These are phyloP conservation scores for Xylariaceae sp. DNA, from an alignment of 2,329 filamentous ascomycete genomes.

Conservation along the genomic window DNA sequence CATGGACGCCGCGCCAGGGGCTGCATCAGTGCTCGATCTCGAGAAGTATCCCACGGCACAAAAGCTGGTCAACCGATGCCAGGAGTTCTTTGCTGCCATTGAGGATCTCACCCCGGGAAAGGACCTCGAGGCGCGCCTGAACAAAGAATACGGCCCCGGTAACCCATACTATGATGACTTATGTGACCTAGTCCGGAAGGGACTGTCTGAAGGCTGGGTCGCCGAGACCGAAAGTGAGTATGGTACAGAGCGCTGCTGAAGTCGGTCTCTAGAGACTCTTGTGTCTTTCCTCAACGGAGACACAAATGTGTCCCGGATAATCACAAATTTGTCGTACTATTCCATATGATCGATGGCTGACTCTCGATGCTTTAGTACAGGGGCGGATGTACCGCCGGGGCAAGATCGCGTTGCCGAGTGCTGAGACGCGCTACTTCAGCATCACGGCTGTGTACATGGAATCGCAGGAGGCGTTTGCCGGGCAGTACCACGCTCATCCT, in stretches of 20 bases:
- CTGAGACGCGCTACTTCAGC: conserved; percentile 45
- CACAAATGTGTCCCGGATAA: no score
- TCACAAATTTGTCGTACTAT: no score
- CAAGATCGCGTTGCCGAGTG: conserved; percentile 41
- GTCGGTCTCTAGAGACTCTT: no score
- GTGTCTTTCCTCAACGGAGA: no score
- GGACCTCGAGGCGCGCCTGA: conserved; percentile 38
- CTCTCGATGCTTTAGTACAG: no score
- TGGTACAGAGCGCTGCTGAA: no score
- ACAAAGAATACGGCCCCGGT: conserved; percentile 38
- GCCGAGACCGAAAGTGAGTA: conserved; percentile 37
- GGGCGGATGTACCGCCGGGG: conserved; percentile 43
- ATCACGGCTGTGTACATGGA: conserved; percentile 57
- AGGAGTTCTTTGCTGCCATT: conserved; percentile 27
- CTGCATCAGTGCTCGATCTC: conserved; percentile 18
- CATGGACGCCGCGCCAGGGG: conserved; percentile 14
- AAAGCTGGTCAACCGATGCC: conserved; percentile 23
- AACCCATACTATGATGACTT: conserved; percentile 39
- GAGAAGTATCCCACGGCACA: conserved; percentile 25
- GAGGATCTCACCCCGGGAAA: conserved; percentile 38
- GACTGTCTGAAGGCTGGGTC: conserved; percentile 41
- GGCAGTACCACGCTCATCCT: conserved; percentile 50
- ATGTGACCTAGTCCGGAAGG: conserved; percentile 32
- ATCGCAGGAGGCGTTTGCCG: conserved; percentile 41
- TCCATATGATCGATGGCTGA: no score